These are phyloP conservation scores for Nakaseomyces sp. DNA, from an alignment of 1,139 yeast species.

Conservation along the genomic window DNA sequence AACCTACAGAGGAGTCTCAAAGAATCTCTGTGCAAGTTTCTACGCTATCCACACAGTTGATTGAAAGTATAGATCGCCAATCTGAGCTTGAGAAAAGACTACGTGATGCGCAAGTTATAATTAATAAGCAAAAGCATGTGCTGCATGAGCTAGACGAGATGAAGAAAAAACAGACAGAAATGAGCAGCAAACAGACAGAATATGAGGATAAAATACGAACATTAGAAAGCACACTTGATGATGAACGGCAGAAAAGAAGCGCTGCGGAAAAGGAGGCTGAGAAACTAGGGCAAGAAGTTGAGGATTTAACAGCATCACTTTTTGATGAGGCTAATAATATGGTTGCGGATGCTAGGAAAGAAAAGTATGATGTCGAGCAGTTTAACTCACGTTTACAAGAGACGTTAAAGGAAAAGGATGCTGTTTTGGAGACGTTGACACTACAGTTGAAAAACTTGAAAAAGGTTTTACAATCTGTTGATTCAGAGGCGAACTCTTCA, in stretches of 20 bases:
- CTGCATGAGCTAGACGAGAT: slow-evolving; percentile 14
- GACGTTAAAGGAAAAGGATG: slow-evolving; percentile 65
- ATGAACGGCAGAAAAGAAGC: slow-evolving; percentile 36
- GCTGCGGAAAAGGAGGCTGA: slow-evolving; percentile 52
- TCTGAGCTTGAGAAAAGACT: slow-evolving; percentile 40
- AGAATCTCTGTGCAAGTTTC: slow-evolving; percentile 50
- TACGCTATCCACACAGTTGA: slow-evolving; percentile 48
- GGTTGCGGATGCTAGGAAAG: slow-evolving; percentile 65
- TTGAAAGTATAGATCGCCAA: slow-evolving; percentile 53
- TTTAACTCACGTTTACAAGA: slow-evolving; percentile 46
- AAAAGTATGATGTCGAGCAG: slow-evolving; percentile 44
- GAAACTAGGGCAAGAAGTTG: slow-evolving; percentile 59
- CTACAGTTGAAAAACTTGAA: slow-evolving; percentile 66
- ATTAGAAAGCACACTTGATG: slow-evolving; percentile 29
- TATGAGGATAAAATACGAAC: slow-evolving; percentile 33
- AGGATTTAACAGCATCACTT: slow-evolving; percentile 64
- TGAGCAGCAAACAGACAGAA: slow-evolving; percentile 31
- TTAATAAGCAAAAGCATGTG: slow-evolving; percentile 16
- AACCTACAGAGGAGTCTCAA: slow-evolving; percentile 30
- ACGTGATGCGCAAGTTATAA: slow-evolving; percentile 22
- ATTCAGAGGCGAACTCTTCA: slow-evolving; percentile 10
- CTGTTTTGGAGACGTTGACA: slow-evolving; percentile 55
- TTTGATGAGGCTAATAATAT: slow-evolving; percentile 74
- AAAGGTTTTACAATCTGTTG: slow-evolving; percentile 40
- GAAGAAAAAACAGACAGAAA: slow-evolving; percentile 17